Evolutionary conservation across 163 green algal species (phyloP), one percentile per base, ranked within the genome.

Genomic region (Scenedesmus sp.): DNA sequence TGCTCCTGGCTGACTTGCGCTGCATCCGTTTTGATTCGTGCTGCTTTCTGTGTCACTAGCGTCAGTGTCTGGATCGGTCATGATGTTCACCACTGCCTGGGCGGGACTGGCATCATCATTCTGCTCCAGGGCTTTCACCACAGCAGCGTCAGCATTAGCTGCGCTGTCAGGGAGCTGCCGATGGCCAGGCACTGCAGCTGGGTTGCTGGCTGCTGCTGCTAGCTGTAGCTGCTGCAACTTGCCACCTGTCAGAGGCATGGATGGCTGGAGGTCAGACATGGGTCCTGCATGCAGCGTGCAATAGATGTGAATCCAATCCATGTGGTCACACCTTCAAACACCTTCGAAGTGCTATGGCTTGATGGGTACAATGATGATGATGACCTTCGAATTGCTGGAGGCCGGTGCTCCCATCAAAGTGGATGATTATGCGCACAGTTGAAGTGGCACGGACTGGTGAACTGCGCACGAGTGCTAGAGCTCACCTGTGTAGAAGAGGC

Each of bases 401-500:
- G 34, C 34, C 34, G 34, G 34, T 46, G 34, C 34, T 46, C 34
- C 34, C 34, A 46, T 46, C 34, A 46, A 46, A 46, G 34, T 46
- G 34, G 34, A 46, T 46, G 34, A 46, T 46, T 46, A 46, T 46
- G 34, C 34, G 34, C 34, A 46, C 34, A 46, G 34, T 46, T 46
- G 34, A 46, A 46, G 34, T 46, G 34, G 34, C 34, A 46, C 34
- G 34, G 0, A 46, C 34, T 64, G 8, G 8, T 64, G 59, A 8
- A 64, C 59, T 64, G 59, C 59, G 8, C 9, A 15, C 59, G 9
- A 15, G 59, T 15, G 9, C 9, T 64, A 10, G 59, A 13, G 10
- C 70, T 79, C 23, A 88, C 83, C 57, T 13, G 59, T 88, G 57
- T 76, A 88, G 57, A 34, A 88, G 55, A 88, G 57, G 23, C n/a